phyloP scores from a whole-genome alignment of 179 eudicot species.

The Sideroxylon spinosum region DNA sequence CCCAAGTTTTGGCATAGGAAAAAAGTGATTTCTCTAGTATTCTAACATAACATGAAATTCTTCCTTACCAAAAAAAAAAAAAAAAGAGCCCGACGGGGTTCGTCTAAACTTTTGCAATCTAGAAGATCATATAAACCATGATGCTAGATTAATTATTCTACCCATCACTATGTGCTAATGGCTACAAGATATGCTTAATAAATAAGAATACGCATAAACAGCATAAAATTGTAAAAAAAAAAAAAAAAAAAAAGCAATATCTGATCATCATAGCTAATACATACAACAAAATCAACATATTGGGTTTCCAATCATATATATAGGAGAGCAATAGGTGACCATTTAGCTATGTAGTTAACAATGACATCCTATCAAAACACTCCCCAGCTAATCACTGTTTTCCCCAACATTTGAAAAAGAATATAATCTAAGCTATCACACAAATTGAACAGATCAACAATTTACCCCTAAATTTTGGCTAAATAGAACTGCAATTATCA shows the following conservation, averaged over 20 bases:
- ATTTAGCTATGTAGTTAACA: neutral
- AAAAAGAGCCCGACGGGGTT: neutral
- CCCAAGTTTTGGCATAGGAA: too few relatives aligned
- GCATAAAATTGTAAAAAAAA: neutral
- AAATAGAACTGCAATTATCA: neutral
- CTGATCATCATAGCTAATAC: neutral
- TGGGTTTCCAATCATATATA: neutral
- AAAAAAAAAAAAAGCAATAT: too few relatives aligned
- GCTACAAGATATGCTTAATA: neutral
- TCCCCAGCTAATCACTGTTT: neutral
- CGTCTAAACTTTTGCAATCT: neutral
- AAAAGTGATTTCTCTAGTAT: neutral
- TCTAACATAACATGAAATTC: neutral
- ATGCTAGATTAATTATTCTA: neutral
- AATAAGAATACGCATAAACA: neutral
- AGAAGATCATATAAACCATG: neutral
- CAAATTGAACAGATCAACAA: neutral
- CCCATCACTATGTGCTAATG: neutral
- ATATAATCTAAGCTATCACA: neutral
- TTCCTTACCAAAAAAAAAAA: neutral
- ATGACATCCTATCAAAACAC: neutral
- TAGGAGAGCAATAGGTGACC: neutral
- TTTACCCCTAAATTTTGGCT: neutral
- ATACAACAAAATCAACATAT: neutral
- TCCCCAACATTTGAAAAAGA: neutral